These are phyloP conservation scores for Dysphania ambrosioides DNA, from an alignment of 148 eudicot species.

Conservation along the genomic window DNA sequence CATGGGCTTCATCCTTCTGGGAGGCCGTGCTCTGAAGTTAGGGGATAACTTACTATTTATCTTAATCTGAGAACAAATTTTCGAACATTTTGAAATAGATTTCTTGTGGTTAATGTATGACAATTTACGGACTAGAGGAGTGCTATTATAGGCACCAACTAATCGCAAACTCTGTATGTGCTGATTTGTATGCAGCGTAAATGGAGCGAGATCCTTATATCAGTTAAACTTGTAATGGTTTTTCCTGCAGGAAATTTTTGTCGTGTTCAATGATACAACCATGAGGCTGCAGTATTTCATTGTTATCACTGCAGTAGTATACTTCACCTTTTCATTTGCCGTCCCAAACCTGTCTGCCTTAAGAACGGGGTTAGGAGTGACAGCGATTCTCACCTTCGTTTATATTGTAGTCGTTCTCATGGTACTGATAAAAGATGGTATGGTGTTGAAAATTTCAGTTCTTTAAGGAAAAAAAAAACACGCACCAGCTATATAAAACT, in stretches of 20 bases:
- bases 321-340: conserved; percentile 39
- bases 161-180: too few species aligned
- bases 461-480: neutral
- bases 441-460: neutral
- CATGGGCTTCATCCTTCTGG: conserved; percentile 65
- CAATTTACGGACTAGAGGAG: too few species aligned
- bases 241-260: conserved; percentile 49
- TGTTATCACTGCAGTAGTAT: conserved; percentile 49
- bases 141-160: too few species aligned
- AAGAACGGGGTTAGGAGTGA: conserved; percentile 55
- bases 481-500: too few species aligned
- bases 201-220: too few species aligned
- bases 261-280: conserved; percentile 44
- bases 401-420: conserved; percentile 45
- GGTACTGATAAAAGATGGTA: conserved; percentile 39
- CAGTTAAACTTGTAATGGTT: neutral
- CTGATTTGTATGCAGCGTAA: too few species aligned
- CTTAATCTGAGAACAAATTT: too few species aligned
- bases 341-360: conserved; percentile 64
- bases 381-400: conserved; percentile 42
- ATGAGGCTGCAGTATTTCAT: conserved; percentile 61
- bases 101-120: too few species aligned
- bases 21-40: conserved; percentile 49
- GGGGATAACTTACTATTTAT: neutral
- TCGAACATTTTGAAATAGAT: too few species aligned